Base-by-base conservation (phyloP, 31 red algal genomes). In the Porphyra umbilicalis region DNA sequence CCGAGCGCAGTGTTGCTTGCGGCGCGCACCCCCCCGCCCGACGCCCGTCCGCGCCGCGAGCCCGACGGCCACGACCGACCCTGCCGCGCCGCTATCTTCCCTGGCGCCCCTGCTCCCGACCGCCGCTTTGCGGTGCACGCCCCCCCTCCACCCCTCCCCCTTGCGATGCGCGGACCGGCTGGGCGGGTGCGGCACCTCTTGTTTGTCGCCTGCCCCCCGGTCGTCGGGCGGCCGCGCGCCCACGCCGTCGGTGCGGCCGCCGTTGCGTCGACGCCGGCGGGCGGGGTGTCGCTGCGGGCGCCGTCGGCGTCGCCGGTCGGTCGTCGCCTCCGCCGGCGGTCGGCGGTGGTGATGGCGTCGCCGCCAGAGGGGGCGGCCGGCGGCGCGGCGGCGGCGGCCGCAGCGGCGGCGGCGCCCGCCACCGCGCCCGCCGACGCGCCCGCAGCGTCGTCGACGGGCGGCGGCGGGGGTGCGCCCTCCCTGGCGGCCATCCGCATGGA, bases 401-500 rank as follows among this genome's bases (percentile, higher is more conserved):
- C 42, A 2, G 42, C 57, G 18, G 6, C 57, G 6, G 57, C 57
- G 3, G 57, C 57, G 11, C 6, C 57, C 2, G 8, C 57, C 3
- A 18, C 57, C 20, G 13, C 20, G 0, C 11, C 57, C 8, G 13
- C 57, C 9, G 38, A 9, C 57, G 42, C 5, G 2, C 4, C 11
- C 57, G 57, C 57, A 8, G 57, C 57, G 20, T 18, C 57, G 13
- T 18, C 57, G 10, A 29, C 13, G 25, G 57, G 11, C 16, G 57
- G 25, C 11, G 20, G 25, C 11, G 20, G 57, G 11, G 25, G 25
- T 18, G 57, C 57, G 57, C 25, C 57, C 13, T 71, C 57, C 31
- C 87, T 97, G 9, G 33, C 68, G 11, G 35, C 74, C 9, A 76
- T 98, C 6, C 77, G 77, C 8, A 88, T 98, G 79, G 80, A 87